A percentile compares a stretch with the other conserved stretches of the same genome.
These are phyloP conservation scores for Maudiozyma turicensis DNA, from an alignment of 805 yeast species.

Conservation along the genomic window DNA sequence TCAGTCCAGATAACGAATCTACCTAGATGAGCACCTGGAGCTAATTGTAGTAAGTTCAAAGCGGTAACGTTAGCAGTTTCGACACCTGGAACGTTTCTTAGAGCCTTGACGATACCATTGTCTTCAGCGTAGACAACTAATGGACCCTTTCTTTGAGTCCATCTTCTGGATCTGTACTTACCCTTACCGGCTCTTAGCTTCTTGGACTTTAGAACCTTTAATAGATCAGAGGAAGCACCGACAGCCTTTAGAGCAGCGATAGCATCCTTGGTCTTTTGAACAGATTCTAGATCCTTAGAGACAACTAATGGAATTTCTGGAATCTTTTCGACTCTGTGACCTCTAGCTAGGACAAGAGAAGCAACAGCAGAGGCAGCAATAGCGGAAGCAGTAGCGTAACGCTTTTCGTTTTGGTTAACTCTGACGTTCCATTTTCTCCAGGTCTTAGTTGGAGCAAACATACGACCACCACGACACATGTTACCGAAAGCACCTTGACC, in stretches of 20 bases:
- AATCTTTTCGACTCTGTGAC: constrained; percentile 98
- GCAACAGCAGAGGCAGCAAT: constrained; percentile 98
- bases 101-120: constrained; percentile 95
- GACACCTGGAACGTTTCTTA: constrained; percentile 99
- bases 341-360: constrained; percentile 97
- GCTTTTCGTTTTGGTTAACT: constrained; percentile 99
- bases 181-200: constrained; percentile 99
- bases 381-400: constrained; percentile 99
- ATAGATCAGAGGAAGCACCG: constrained; percentile 97
- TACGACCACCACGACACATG: constrained; percentile 99
- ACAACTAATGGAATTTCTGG: constrained; percentile 98
- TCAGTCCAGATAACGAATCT: constrained; percentile 99
- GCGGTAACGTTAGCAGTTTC: constrained; percentile 89
- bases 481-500: constrained; percentile 99
- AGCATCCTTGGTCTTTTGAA: constrained; percentile 96
- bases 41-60: constrained; percentile 93
- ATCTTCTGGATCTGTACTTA: constrained; percentile 99
- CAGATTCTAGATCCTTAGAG: constrained; percentile 82
- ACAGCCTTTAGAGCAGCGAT: constrained; percentile 95
- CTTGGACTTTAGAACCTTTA: constrained; percentile 97
- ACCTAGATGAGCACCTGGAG: constrained; percentile 99
- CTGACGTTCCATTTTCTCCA: constrained; percentile 99
- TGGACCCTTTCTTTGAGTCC: constrained; percentile 99
- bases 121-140: constrained; percentile 96
- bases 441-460: constrained; percentile 99